Evolutionary conservation across 192 early-diverging fungal genomes (phyloP), one percentile per base, ranked within the genome.

Genomic region (Diversispora eburnea): DNA sequence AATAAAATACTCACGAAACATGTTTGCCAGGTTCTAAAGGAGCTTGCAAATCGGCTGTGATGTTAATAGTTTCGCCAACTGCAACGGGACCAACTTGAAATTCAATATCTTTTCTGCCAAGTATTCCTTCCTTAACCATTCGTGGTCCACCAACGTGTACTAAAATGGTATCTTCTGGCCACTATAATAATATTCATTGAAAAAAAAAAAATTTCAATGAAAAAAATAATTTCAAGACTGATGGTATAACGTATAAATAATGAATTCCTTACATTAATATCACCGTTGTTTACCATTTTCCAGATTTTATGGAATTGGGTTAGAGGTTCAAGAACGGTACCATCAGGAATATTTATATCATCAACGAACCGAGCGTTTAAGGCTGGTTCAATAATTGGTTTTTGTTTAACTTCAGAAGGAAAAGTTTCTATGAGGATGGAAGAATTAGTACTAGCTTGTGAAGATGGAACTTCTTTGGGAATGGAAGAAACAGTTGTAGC

Each of bases 261-360:
- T 33, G 5, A 45, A 19, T 10, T 46, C 46, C 69, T 52, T 58
- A 58, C 56, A 20, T 59, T 9, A 48, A 72, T 7, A 46, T 41
- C 33, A 25, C 90, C 89, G 72, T 83, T 74, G 75, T 91, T 91
- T 43, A 74, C 79, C 67, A 90, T 81, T 57, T 85, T 87, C 90
- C 90, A 91, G 25, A 89, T 90, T 83, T 91, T 91, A 39, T 86
- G 76, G 75, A 91, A 89, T 60, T 74, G 80, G 39, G 85, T 82
- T 45, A 80, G 81, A 8, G 87, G 80, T 13, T 73, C 78, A 10
- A 90, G 79, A 0, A 72, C 70, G 10, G 89, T 87, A 45, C 86
- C 84, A 59, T 91, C 89, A 19, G 85, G 85, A 55, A 91, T 77
- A 54, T 86, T 91, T 68, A 90, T 80, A 49, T 91, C 88, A 51